Evolutionary conservation across 108 stramenopile species (phyloP).

Genomic region (Aurantiochytrium sp.): DNA sequence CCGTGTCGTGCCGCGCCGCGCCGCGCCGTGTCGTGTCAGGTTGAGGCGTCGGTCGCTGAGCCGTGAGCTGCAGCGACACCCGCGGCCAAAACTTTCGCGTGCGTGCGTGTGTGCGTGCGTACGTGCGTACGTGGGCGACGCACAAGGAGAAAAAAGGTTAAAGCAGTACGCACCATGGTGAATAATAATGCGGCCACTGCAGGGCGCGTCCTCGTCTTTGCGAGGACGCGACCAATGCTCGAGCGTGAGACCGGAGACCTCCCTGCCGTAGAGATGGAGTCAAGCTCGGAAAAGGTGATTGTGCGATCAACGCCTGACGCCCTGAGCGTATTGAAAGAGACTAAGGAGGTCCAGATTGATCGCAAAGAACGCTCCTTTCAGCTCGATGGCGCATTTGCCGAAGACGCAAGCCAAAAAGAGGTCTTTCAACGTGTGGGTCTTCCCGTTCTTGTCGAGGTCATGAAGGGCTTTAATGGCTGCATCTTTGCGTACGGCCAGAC

Average conservation of each 20-base stretch:
- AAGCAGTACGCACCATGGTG: not conserved
- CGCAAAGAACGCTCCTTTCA: not conserved
- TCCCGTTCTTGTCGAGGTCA: not conserved
- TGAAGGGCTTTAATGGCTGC: slow-evolving; percentile 28
- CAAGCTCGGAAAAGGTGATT: not conserved
- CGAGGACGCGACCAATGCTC: not conserved
- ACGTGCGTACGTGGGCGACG: no score
- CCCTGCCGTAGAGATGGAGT: not conserved
- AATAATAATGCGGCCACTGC: not conserved
- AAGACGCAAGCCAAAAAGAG: not conserved
- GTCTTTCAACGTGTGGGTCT: slow-evolving; percentile 18
- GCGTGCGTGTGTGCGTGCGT: no score
- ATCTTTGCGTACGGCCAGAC: slow-evolving; percentile 36
- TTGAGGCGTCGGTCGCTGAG: no score
- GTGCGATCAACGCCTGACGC: not conserved
- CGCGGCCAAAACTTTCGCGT: no score
- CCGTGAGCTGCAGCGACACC: no score
- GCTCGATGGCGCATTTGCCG: slow-evolving; percentile 18
- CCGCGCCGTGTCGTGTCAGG: no score
- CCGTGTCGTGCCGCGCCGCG: no score
- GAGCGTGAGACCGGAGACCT: not conserved
- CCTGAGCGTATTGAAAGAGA: not conserved
- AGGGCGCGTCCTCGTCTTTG: slow-evolving; percentile 5
- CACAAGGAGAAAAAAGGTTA: no score
- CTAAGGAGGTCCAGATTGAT: not conserved